Percentiles rank a stretch among this genome's conserved stretches.
Evolutionary conservation across 352 stramenopile genomes (phyloP).

Genomic region (Globisporangium sylvaticum): DNA sequence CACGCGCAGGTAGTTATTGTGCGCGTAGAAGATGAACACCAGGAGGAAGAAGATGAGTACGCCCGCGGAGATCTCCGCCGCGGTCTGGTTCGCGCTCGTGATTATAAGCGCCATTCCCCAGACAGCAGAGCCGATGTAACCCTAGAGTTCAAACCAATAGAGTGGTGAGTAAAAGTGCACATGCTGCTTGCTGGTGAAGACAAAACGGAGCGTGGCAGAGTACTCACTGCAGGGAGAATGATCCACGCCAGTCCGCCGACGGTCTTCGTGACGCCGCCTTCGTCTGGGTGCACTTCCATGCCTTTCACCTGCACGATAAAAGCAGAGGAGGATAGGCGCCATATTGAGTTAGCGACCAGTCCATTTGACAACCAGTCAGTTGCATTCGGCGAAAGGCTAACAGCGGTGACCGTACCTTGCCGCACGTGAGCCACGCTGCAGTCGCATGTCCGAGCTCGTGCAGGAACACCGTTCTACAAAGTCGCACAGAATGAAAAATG

Average conservation of each 20-base stretch:
- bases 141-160: conserved; percentile 26
- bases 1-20: conserved; percentile 81
- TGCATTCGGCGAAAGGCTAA: neutral
- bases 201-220: neutral
- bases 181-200: neutral
- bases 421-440: conserved; percentile 83
- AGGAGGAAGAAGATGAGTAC: conserved; percentile 87
- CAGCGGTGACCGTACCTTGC: conserved; percentile 33
- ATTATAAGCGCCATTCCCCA: conserved; percentile 88
- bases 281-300: conserved; percentile 88
- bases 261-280: conserved; percentile 85
- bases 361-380: neutral
- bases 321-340: neutral
- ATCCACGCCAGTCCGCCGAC: conserved; percentile 64
- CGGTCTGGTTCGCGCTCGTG: conserved; percentile 49
- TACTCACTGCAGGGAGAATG: conserved; percentile 66
- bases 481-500: neutral
- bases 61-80: conserved; percentile 66
- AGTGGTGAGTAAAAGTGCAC: neutral
- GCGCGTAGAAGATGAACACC: conserved; percentile 84
- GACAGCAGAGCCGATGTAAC: conserved; percentile 80
- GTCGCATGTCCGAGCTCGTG: conserved; percentile 84
- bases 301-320: conserved; percentile 49
- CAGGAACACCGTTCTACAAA: conserved; percentile 77
- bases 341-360: neutral